Evolutionary conservation across 1,139 yeast species (phyloP).

Genomic region (Saccharomyces hybrid): DNA sequence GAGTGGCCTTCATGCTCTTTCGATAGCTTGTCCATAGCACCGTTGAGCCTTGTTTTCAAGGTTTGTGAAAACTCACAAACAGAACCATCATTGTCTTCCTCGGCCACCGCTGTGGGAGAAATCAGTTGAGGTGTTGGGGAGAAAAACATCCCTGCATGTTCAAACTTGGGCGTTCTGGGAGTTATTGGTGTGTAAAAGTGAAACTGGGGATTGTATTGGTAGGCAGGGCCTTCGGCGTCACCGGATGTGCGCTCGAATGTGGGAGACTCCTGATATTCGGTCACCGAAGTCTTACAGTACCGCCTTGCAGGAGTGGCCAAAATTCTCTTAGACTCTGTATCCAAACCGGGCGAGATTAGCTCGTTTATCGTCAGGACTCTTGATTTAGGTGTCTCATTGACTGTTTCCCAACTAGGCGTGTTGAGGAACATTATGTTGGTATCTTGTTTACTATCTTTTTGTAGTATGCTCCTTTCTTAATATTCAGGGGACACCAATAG

Average conservation of each 20-base stretch:
- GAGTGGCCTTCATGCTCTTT: slow-evolving; percentile 27
- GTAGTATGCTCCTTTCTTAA: no score
- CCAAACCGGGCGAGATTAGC: not conserved
- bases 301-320: not conserved
- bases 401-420: not conserved
- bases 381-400: not conserved
- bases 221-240: not conserved
- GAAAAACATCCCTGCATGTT: slow-evolving; percentile 21
- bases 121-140: slow-evolving; percentile 33
- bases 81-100: slow-evolving; percentile 28
- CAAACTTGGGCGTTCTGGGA: slow-evolving; percentile 34
- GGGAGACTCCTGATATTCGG: not conserved
- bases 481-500: no score
- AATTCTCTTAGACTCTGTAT: not conserved
- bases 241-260: not conserved
- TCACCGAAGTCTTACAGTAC: not conserved
- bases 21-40: slow-evolving; percentile 41
- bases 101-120: slow-evolving; percentile 31
- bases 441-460: not conserved
- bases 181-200: slow-evolving; percentile 6
- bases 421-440: not conserved
- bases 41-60: slow-evolving; percentile 40
- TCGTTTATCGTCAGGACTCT: not conserved
- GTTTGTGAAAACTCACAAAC: slow-evolving; percentile 37
- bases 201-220: not conserved